phyloP scores from a whole-genome alignment of 495 filamentous ascomycete species.

The Filosporella fistucella region DNA sequence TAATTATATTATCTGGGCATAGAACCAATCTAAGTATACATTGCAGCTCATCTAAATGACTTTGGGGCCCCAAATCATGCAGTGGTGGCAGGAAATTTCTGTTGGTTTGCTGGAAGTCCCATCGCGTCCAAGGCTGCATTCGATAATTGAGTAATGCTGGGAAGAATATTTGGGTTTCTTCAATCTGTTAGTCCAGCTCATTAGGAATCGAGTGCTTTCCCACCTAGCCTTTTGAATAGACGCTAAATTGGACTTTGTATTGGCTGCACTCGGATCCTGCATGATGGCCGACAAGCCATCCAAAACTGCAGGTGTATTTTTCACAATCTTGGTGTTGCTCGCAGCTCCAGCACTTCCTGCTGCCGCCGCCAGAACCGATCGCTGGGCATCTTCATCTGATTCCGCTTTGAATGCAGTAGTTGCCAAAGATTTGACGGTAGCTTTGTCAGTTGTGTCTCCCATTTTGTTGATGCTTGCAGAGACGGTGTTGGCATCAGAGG shows the following conservation, averaged over 20 bases:
- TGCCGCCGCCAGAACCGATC: conserved; percentile 10
- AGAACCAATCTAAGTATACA: no score
- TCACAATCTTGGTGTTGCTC: conserved; percentile 14
- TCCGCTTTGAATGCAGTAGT: conserved; percentile 10
- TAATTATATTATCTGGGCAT: no score
- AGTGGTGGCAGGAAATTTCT: conserved; percentile 12
- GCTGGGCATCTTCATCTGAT: conserved; percentile 13
- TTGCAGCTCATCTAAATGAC: no score
- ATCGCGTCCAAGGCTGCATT: conserved; percentile 11
- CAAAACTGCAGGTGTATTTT: conserved; percentile 12
- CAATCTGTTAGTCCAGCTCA: not conserved
- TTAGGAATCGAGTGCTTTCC: not conserved
- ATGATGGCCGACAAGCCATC: conserved; percentile 8
- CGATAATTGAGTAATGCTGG: conserved; percentile 14
- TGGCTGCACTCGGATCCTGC: conserved; percentile 1
- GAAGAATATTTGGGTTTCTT: conserved; percentile 15
- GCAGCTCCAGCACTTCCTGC: conserved; percentile 1
- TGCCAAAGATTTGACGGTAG: conserved; percentile 2
- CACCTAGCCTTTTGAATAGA: conserved; percentile 9
- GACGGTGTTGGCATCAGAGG: conserved; percentile 15
- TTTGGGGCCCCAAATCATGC: no score
- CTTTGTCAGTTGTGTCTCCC: not conserved
- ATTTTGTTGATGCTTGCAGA: conserved; percentile 7
- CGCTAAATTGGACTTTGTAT: not conserved
- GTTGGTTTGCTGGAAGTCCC: conserved; percentile 7